A percentile compares a stretch with the other conserved stretches of the same genome.
Evolutionary conservation across 345 rosid species (phyloP).

Genomic region (Eucalyptus marginata): DNA sequence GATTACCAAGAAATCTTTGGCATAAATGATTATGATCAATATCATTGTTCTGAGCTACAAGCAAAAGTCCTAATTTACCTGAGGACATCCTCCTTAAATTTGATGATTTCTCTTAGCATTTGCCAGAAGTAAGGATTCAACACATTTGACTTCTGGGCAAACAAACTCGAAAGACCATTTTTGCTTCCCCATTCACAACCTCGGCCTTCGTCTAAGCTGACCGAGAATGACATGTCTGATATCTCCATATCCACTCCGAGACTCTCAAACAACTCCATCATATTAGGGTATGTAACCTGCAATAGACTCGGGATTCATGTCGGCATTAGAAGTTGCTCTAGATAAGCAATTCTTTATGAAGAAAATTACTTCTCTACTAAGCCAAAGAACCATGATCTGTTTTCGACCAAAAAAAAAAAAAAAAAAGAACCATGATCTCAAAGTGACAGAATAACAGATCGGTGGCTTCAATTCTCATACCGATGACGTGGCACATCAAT

Average conservation of each 20-base stretch:
- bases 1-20: not conserved
- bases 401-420: no score
- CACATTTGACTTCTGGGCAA: slow-evolving; percentile 59
- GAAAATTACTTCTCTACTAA: not conserved
- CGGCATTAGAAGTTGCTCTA: not conserved
- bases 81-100: slow-evolving; percentile 55
- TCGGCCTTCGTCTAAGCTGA: slow-evolving; percentile 59
- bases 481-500: not conserved
- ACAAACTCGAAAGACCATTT: slow-evolving; percentile 53
- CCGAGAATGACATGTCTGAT: slow-evolving; percentile 80
- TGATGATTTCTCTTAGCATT: slow-evolving; percentile 63
- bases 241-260: slow-evolving; percentile 75
- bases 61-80: slow-evolving; percentile 2
- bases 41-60: not conserved
- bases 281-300: slow-evolving; percentile 90
- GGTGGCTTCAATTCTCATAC: not conserved
- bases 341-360: not conserved
- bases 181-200: slow-evolving; percentile 95
- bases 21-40: not conserved
- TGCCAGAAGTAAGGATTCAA: slow-evolving; percentile 70
- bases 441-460: not conserved
- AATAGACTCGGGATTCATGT: not conserved
- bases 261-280: slow-evolving; percentile 80
- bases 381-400: not conserved
- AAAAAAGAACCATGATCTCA: not conserved